phyloP scores from a whole-genome alignment of 805 yeast genomes.

The Candida xiaguanensis region DNA sequence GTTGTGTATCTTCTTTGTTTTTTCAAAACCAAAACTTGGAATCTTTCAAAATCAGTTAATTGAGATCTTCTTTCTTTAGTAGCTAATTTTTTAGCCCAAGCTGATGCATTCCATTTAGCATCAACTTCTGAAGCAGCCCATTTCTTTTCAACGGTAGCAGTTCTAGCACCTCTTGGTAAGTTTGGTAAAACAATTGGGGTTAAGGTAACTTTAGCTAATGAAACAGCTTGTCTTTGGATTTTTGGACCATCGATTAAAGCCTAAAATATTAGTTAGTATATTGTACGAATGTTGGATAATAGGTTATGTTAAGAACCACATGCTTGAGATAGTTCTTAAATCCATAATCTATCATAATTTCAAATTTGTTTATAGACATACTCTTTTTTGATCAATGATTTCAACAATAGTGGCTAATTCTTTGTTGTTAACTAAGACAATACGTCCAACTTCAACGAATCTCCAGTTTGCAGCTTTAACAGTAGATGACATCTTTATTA shows the following conservation, averaged over 20 bases:
- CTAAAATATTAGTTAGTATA: constrained; percentile 33
- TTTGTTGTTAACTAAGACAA: constrained; percentile 81
- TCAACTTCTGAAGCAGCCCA: constrained; percentile 89
- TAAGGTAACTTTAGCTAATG: constrained; percentile 83
- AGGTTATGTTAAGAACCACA: too few relatives aligned
- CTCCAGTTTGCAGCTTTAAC: constrained; percentile 99
- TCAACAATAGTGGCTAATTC: constrained; percentile 97
- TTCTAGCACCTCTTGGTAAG: constrained; percentile 93
- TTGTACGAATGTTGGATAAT: too few relatives aligned
- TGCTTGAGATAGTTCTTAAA: too few relatives aligned
- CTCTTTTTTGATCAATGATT: constrained; percentile 99
- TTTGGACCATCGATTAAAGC: constrained; percentile 96
- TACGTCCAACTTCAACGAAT: constrained; percentile 99
- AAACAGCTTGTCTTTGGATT: constrained; percentile 88
- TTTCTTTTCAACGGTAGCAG: constrained; percentile 82
- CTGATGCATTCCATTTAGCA: constrained; percentile 85
- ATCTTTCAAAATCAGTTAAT: constrained; percentile 97
- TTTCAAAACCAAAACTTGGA: constrained; percentile 96
- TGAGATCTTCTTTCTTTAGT: constrained; percentile 89
- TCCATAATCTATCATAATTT: not conserved
- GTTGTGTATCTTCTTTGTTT: constrained; percentile 96
- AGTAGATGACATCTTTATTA: constrained; percentile 33
- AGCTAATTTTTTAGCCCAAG: constrained; percentile 99
- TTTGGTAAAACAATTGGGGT: constrained; percentile 84
- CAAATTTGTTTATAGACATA: constrained; percentile 41